A percentile compares a stretch with the other conserved stretches of the same genome.
These are phyloP conservation scores for Zopfia rhizophila DNA, from an alignment of 2,329 filamentous ascomycete genomes.

Conservation along the genomic window DNA sequence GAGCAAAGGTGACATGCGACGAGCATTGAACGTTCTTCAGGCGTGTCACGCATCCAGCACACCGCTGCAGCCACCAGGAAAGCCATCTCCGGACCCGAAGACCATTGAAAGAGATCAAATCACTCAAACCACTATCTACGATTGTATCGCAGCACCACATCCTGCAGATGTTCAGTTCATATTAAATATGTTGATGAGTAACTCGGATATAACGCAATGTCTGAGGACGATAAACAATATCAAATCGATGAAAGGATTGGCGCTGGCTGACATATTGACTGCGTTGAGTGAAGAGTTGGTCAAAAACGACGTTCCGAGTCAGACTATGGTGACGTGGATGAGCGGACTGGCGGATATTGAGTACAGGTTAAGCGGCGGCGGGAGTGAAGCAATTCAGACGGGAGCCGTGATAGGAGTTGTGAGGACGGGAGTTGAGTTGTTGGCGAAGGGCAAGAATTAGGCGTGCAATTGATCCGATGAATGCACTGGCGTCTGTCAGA, in stretches of 20 bases:
- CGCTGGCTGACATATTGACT: slow-evolving; percentile 92
- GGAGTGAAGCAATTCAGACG: slow-evolving; percentile 88
- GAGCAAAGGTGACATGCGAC: slow-evolving; percentile 95
- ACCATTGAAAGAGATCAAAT: slow-evolving; percentile 82
- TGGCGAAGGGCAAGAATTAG: slow-evolving; percentile 39
- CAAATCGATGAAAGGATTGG: slow-evolving; percentile 85
- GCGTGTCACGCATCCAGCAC: slow-evolving; percentile 94
- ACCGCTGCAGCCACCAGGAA: slow-evolving; percentile 62
- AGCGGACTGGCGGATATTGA: slow-evolving; percentile 93
- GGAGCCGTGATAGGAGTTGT: slow-evolving; percentile 92
- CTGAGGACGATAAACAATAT: slow-evolving; percentile 87
- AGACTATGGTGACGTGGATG: slow-evolving; percentile 91
- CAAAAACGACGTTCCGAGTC: slow-evolving; percentile 83
- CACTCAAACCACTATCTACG: slow-evolving; percentile 92
- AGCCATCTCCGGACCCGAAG: slow-evolving; percentile 60
- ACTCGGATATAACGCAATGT: slow-evolving; percentile 88
- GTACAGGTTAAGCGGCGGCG: slow-evolving; percentile 87
- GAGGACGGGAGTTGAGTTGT: slow-evolving; percentile 82
- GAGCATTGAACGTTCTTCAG: slow-evolving; percentile 93
- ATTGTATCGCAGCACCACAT: slow-evolving; percentile 94
- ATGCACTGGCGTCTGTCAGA: background rate
- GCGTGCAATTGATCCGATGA: background rate
- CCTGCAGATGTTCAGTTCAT: slow-evolving; percentile 89
- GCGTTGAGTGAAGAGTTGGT: slow-evolving; percentile 83
- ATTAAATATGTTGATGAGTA: slow-evolving; percentile 82